phyloP scores from a whole-genome alignment of 805 yeast species.

The Vanderwaltozyma polyspora region DNA sequence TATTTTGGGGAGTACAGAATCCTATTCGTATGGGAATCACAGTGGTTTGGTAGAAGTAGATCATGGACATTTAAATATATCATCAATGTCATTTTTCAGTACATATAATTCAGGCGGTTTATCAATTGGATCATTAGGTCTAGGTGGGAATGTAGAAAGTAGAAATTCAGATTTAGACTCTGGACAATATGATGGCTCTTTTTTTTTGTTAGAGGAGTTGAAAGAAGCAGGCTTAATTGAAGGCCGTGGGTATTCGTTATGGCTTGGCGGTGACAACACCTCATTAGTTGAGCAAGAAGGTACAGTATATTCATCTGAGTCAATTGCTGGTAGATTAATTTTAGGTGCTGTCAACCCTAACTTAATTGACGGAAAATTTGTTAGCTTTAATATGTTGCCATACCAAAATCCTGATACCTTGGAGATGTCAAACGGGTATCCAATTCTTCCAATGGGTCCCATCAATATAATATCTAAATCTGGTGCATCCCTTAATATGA shows the following conservation, averaged over 20 bases:
- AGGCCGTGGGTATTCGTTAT: constrained; percentile 36
- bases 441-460: constrained; percentile 38
- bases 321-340: constrained; percentile 29
- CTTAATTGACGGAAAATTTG: constrained; percentile 36
- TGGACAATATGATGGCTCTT: constrained; percentile 10
- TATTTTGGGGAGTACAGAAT: background rate
- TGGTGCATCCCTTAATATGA: constrained; percentile 30
- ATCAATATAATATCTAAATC: constrained; percentile 34
- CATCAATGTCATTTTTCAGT: constrained; percentile 27
- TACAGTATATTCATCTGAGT: constrained; percentile 3
- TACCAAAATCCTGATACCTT: constrained; percentile 17
- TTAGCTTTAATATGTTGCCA: constrained; percentile 40
- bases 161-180: constrained; percentile 11
- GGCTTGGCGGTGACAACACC: constrained; percentile 23
- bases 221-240: constrained; percentile 23
- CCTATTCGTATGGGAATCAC: background rate
- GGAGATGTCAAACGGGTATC: constrained; percentile 26
- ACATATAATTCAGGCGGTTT: constrained; percentile 29
- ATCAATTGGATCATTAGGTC: constrained; percentile 35
- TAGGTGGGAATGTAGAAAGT: constrained; percentile 26
- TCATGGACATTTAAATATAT: constrained; percentile 12
- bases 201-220: constrained; percentile 28
- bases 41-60: background rate
- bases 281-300: constrained; percentile 1
- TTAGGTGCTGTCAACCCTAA: constrained; percentile 49